Evolutionary conservation across 1,284 basidiomycete genomes (phyloP).

Genomic region (Gymnopus androsaceus): DNA sequence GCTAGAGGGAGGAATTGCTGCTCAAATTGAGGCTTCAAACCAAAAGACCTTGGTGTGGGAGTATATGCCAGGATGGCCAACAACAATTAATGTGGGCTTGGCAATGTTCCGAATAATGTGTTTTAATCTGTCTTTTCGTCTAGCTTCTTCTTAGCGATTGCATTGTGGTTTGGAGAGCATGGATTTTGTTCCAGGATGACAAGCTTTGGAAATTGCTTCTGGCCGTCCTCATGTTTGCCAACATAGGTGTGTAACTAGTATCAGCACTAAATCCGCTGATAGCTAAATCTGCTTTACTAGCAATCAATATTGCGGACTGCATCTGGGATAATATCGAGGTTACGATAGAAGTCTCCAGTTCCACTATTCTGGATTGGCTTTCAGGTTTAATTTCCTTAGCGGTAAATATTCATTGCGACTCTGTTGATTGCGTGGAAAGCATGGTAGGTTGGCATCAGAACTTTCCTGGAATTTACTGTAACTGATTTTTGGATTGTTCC

Average conservation of each 20-base stretch:
- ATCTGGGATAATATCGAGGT: not conserved
- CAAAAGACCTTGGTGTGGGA: not conserved
- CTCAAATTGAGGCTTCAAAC: not conserved
- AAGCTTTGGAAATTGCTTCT: not conserved
- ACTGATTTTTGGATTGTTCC: not conserved
- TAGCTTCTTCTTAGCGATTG: not conserved
- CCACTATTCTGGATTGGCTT: not conserved
- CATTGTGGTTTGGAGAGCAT: slow-evolving; percentile 1
- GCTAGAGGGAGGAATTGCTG: not conserved
- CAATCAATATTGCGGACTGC: slow-evolving; percentile 1
- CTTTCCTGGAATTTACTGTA: not conserved
- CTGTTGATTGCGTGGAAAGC: not conserved
- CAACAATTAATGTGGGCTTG: not conserved
- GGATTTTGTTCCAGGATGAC: not conserved
- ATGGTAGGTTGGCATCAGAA: not conserved
- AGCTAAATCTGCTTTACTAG: not conserved
- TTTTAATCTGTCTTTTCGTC: not conserved
- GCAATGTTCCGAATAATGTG: too few species aligned
- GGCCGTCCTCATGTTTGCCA: not conserved
- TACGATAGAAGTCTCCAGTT: not conserved
- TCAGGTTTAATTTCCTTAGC: not conserved
- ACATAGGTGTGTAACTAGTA: not conserved
- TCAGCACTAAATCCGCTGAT: not conserved
- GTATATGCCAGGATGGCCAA: not conserved
- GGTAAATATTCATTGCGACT: not conserved